These are phyloP conservation scores for Panicum virgatum DNA, from an alignment of 202 grass and related monocot species.

Conservation along the genomic window DNA sequence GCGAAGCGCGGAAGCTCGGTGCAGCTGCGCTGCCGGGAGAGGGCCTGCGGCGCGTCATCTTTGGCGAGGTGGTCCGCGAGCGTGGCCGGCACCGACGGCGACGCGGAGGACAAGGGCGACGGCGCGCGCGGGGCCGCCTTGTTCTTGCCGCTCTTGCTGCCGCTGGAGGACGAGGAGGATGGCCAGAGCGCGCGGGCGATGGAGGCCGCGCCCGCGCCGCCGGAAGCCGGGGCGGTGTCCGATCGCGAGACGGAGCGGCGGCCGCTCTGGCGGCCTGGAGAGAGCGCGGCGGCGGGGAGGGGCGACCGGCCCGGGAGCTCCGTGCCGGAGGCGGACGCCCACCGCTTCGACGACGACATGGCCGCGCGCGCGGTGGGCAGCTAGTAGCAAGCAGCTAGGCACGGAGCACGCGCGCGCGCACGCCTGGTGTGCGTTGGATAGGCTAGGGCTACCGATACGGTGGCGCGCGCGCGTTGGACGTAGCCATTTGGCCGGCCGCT, in stretches of 20 bases:
- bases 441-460: not conserved
- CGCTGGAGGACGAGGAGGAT: conserved; percentile 24
- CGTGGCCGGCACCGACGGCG: conserved; percentile 14
- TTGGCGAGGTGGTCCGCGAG: conserved; percentile 54
- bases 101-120: conserved; percentile 1
- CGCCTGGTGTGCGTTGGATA: not conserved
- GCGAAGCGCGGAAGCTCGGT: conserved; percentile 45
- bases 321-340: conserved; percentile 32
- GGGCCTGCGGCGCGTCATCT: not conserved
- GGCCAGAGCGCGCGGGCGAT: conserved; percentile 38
- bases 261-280: conserved; percentile 22
- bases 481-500: conserved; percentile 8
- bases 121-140: not conserved
- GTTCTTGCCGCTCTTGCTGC: not conserved
- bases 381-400: too few species aligned
- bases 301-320: conserved; percentile 27
- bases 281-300: conserved; percentile 23
- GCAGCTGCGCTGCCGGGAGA: conserved; percentile 56
- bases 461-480: conserved; percentile 7
- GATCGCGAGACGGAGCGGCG: conserved; percentile 26
- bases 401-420: not conserved
- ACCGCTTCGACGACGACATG: conserved; percentile 53
- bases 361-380: not conserved
- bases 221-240: not conserved
- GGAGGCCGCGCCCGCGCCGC: not conserved